Evolutionary conservation across 169 alveolate genomes (phyloP).

Genomic region (Babesia microti): DNA sequence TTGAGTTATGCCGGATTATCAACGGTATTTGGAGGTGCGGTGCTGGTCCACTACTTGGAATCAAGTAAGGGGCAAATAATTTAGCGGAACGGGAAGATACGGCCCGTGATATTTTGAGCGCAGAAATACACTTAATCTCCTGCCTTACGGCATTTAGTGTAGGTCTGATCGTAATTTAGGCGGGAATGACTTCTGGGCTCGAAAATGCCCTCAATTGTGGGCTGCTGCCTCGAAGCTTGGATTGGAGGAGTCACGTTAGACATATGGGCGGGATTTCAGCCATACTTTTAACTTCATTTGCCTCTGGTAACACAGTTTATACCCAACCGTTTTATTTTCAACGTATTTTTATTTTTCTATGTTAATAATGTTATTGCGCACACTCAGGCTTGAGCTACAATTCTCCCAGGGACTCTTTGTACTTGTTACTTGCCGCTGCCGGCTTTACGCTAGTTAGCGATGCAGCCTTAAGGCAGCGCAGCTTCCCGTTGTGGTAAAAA

Average conservation of each 20-base stretch:
- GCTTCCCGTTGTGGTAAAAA: conserved; percentile 37
- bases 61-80: no score
- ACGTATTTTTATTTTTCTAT: no score
- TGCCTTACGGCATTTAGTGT: conserved; percentile 36
- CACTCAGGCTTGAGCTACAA: no score
- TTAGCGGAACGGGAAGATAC: no score
- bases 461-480: conserved; percentile 16
- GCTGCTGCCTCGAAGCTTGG: conserved; percentile 33
- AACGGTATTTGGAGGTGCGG: no score
- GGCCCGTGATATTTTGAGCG: conserved; percentile 17
- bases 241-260: conserved; percentile 43
- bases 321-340: no score
- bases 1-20: no score
- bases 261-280: conserved; percentile 36
- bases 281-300: conserved; percentile 37
- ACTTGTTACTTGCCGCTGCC: no score
- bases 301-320: conserved; percentile 30
- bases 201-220: conserved; percentile 43
- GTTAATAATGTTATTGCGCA: no score
- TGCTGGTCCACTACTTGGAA: no score
- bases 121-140: conserved; percentile 40
- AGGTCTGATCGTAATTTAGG: conserved; percentile 7
- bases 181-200: conserved; percentile 32
- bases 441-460: no score
- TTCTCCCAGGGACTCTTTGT: no score